Base-by-base conservation (phyloP, 768 basidiomycete species). In the Pleurotus tuber-regium region DNA sequence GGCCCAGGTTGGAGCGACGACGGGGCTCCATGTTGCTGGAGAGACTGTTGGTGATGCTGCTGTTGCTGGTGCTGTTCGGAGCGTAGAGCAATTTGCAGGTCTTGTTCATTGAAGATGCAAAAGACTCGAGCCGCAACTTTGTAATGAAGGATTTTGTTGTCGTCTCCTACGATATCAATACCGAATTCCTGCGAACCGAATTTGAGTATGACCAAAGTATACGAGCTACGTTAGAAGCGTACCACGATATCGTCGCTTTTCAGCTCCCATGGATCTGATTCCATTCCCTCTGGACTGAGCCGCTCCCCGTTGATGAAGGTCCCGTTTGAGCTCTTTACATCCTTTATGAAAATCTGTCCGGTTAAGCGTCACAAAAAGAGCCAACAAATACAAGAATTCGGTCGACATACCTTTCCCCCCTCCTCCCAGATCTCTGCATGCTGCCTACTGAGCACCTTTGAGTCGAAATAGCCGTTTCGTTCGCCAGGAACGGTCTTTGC, bases 371-470 rank as follows among this genome's bases (percentile, higher is more conserved):
- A 48, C 57, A 53, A 52, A 54, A 50, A 51, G 35, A 30, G 55
- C 54, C 26, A 57, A 57, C 38, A 54, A 43, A 47, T 58, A 43
- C 49, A 43, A 53, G 29, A 38, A 14, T 43, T 39, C 41, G 2
- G 14, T 41, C 50, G 40, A 64, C 75, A 43, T 43, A 92, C 94
- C 83, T 96, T 96, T 40, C 82, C 84, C 36, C 69, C 75, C 54
- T 96, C 92, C 72, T 92, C 94, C 96, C 88, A 99, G n/a, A 99
- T 90, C 71, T 98, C 96, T 11, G 96, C 96, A 64, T 98, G 96
- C 72, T 91, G 89, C 59, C 96, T 77, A 59, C 89, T 92, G 54
- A 99, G 76, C 6, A 98, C 78, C 66, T 98, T 98, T 19, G 87
- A 89, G 72, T 98, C 96, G 66, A 99, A 98, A 73, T 89, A 99